phyloP scores from a whole-genome alignment of 2,329 filamentous ascomycete genomes.

The Knufia petricola region DNA sequence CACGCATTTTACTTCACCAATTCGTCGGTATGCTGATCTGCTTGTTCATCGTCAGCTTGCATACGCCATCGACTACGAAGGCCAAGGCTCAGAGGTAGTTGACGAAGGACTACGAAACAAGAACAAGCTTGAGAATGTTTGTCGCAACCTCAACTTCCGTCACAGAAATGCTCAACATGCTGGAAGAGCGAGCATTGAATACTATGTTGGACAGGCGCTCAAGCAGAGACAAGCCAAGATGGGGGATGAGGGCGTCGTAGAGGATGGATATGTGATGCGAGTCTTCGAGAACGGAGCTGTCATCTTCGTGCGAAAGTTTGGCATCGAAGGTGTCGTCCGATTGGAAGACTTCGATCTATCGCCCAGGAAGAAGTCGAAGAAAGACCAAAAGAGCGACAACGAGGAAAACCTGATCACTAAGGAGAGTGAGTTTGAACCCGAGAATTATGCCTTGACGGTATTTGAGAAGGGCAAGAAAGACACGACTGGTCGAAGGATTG shows the following conservation, averaged over 20 bases:
- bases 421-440: conserved; percentile 72
- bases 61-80: conserved; percentile 81
- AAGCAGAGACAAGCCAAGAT: conserved; percentile 54
- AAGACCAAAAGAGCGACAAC: conserved; percentile 25
- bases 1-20: conserved; percentile 96
- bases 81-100: conserved; percentile 50
- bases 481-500: conserved; percentile 49
- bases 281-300: conserved; percentile 97
- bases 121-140: conserved; percentile 80
- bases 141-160: conserved; percentile 95
- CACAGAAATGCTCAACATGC: conserved; percentile 97
- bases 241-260: conserved; percentile 47
- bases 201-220: conserved; percentile 94
- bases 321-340: conserved; percentile 84
- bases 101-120: conserved; percentile 72
- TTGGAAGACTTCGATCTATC: conserved; percentile 59
- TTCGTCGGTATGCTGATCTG: conserved; percentile 94
- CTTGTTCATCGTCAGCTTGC: conserved; percentile 90
- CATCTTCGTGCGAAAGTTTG: conserved; percentile 89
- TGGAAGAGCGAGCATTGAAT: conserved; percentile 86
- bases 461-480: conserved; percentile 45
- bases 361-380: conserved; percentile 26
- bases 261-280: conserved; percentile 93
- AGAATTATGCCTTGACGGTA: conserved; percentile 66
- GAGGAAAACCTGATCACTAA: conserved; percentile 37